phyloP scores from a whole-genome alignment of 2,329 filamentous ascomycete genomes.

The Sarocladiaceae sp. region DNA sequence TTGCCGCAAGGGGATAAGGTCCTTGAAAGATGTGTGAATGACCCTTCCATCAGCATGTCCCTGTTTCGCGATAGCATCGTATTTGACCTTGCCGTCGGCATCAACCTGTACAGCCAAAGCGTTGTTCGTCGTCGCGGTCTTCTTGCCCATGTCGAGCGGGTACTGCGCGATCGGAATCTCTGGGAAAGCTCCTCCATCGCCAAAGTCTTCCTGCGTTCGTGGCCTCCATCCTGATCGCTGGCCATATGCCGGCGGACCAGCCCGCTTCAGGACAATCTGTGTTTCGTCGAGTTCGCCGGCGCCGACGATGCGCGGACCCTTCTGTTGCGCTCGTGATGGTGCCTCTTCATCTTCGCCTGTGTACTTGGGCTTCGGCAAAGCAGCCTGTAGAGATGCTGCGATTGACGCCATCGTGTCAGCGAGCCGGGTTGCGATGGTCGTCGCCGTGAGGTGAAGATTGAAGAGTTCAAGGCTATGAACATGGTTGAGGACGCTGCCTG shows the following conservation, averaged over 20 bases:
- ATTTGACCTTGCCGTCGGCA: slow-evolving; percentile 88
- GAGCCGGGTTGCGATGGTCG: slow-evolving; percentile 11
- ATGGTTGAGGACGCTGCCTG: not conserved
- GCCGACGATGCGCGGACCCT: slow-evolving; percentile 78
- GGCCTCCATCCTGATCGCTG: slow-evolving; percentile 89
- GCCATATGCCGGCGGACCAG: slow-evolving; percentile 83
- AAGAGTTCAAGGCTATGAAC: slow-evolving; percentile 15
- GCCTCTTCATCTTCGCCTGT: slow-evolving; percentile 84
- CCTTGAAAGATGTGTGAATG: slow-evolving; percentile 94
- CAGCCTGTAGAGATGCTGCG: slow-evolving; percentile 68
- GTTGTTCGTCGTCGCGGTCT: slow-evolving; percentile 69
- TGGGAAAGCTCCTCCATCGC: slow-evolving; percentile 93
- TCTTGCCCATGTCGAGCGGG: slow-evolving; percentile 89
- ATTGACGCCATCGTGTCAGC: slow-evolving; percentile 56
- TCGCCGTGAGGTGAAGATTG: slow-evolving; percentile 12
- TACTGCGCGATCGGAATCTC: slow-evolving; percentile 94
- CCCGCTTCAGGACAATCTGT: slow-evolving; percentile 78
- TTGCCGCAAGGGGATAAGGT: slow-evolving; percentile 89
- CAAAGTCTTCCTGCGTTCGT: slow-evolving; percentile 83
- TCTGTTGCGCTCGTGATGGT: slow-evolving; percentile 65
- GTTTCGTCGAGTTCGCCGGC: slow-evolving; percentile 77
- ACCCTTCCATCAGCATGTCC: slow-evolving; percentile 81
- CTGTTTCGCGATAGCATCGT: slow-evolving; percentile 88
- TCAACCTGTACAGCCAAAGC: slow-evolving; percentile 92
- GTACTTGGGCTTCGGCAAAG: slow-evolving; percentile 86